Evolutionary conservation across 2,329 filamentous ascomycete genomes (phyloP), one percentile per base, ranked within the genome.

Genomic region (Aspergillus sp.): DNA sequence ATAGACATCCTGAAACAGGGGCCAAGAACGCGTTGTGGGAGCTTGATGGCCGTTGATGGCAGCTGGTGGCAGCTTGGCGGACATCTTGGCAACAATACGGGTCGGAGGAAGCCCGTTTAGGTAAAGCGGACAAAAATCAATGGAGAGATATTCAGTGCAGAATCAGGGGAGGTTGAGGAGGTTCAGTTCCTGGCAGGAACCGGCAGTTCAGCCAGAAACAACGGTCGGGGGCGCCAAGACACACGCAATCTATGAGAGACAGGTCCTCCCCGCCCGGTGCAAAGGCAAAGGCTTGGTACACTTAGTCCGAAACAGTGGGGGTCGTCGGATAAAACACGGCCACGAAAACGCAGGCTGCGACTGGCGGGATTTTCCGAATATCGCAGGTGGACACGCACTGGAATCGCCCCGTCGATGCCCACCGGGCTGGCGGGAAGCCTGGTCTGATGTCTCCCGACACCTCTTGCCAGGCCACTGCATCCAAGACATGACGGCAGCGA

Each of bases 251-350:
- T 17, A 24, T 9, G 3, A 22, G 38, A 52, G 32, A 34, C 38
- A 34, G 18, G 15, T n/a, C 5, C n/a, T 5, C 44, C 11, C 24
- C 15, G 44, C 44, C 44, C 24, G 12, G 26, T 15, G 22, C 12
- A 30, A 22, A 47, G 15, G 24, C 26, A 47, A 22, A 43, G n/a
- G 49, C 24, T 32, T 52, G 49, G 51, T 38, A 15, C 30, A 53
- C 41, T 53, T 18, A 39, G 15, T 45, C 26, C 42, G 51, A 53
- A 32, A 53, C 51, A 22, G 42, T 47, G 26, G 42, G 51, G 32
- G 7, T 8, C 13, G 9, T 39, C 42, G 51, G 42, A 53, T 53
- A 39, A 53, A 53, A 11, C 26, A 9, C 26, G 26, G 26, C 26
- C 1, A 30, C 26, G 26, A 30, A 30, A 30, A 30, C 26, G 20